Evolutionary conservation across 129 eudicot genomes (phyloP).

Genomic region (Pulicaria dysenterica): DNA sequence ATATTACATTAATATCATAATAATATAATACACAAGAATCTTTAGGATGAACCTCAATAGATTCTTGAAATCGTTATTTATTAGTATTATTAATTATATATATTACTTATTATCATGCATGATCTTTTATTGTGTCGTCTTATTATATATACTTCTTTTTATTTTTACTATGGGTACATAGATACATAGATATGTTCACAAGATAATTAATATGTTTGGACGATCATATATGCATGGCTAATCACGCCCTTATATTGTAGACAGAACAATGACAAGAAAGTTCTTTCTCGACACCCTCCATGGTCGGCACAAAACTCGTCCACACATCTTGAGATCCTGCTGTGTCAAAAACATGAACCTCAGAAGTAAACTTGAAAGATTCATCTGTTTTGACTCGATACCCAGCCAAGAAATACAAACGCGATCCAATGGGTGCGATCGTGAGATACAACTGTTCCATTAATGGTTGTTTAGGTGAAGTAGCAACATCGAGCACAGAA

Average conservation of each 20-base stretch:
- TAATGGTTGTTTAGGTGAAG: constrained; percentile 31
- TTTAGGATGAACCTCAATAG: too few relatives aligned
- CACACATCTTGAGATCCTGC: constrained; percentile 41
- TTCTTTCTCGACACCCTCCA: constrained; percentile 55
- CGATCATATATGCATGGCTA: constrained; percentile 11
- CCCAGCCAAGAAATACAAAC: constrained; percentile 58
- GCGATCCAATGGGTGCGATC: constrained; percentile 61
- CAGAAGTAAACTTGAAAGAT: constrained; percentile 33
- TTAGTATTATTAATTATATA: too few relatives aligned
- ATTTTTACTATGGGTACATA: background rate
- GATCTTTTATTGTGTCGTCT: too few relatives aligned
- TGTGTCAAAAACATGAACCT: constrained; percentile 64
- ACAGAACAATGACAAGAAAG: constrained; percentile 50
- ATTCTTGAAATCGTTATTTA: too few relatives aligned
- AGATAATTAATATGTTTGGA: background rate
- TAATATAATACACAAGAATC: too few relatives aligned
- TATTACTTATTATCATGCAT: too few relatives aligned
- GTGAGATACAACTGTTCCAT: constrained; percentile 53
- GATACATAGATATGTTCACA: constrained; percentile 10
- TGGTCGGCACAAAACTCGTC: constrained; percentile 51
- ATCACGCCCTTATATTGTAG: constrained; percentile 28
- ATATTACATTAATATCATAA: too few relatives aligned
- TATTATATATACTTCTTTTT: background rate
- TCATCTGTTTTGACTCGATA: constrained; percentile 50
- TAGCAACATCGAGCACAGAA: constrained; percentile 37